A percentile compares a stretch with the other conserved stretches of the same genome.
These are phyloP conservation scores for Penicillium paradoxum DNA, from an alignment of 495 filamentous ascomycete genomes.

Conservation along the genomic window DNA sequence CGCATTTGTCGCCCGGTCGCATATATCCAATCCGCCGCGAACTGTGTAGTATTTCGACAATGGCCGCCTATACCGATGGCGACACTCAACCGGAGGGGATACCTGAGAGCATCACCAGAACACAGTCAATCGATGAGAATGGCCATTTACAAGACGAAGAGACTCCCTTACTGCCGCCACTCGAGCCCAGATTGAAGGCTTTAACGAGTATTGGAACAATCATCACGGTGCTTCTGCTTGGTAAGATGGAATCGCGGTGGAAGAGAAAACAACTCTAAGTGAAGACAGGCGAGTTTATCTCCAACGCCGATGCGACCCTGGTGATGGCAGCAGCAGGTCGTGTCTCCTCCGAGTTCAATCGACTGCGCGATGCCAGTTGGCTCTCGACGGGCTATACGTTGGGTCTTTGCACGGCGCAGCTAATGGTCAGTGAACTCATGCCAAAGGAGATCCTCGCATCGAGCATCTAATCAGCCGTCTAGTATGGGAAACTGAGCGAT, in stretches of 20 bases:
- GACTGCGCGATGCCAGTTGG: constrained; percentile 57
- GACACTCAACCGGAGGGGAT: background rate
- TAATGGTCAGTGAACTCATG: constrained; percentile 33
- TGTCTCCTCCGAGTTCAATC: constrained; percentile 64
- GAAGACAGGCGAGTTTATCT: constrained; percentile 56
- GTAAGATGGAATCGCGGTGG: constrained; percentile 9
- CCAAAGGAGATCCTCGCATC: background rate
- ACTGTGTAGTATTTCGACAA: background rate
- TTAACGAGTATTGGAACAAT: constrained; percentile 28
- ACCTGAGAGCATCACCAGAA: background rate
- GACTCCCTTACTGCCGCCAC: constrained; percentile 11
- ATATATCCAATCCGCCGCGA: too few relatives aligned
- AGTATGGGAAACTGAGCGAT: constrained; percentile 46
- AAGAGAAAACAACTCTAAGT: background rate
- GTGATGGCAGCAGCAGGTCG: constrained; percentile 57
- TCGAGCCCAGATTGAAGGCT: constrained; percentile 3
- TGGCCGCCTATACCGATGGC: background rate
- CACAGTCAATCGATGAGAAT: background rate
- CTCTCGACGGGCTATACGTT: constrained; percentile 61
- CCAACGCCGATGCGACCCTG: constrained; percentile 57
- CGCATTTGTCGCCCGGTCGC: too few relatives aligned
- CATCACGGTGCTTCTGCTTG: constrained; percentile 34
- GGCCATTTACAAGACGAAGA: constrained; percentile 22
- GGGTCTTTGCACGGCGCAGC: constrained; percentile 55
- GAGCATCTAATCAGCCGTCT: background rate